These are phyloP conservation scores for Pelargonium cotyledonis DNA, from an alignment of 441 rosid genomes.

Conservation along the genomic window DNA sequence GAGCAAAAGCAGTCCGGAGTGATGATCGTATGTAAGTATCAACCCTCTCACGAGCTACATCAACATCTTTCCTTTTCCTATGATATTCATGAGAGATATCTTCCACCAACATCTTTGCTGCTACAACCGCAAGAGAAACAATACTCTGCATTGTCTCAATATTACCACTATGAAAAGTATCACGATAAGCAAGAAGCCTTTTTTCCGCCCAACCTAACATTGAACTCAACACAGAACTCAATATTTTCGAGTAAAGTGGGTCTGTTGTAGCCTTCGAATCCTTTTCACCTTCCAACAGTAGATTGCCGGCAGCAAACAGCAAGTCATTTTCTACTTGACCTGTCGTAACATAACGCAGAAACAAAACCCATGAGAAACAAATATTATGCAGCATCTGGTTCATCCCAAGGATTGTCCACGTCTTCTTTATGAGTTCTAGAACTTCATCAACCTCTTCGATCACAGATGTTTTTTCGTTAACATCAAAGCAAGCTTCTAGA, in stretches of 20 bases:
- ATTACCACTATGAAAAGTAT: conserved; percentile 43
- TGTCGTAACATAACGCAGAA: conserved; percentile 47
- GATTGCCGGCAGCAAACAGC: conserved; percentile 53
- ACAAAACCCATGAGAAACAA: conserved; percentile 60
- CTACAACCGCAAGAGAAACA: conserved; percentile 44
- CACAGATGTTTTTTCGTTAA: conserved; percentile 44
- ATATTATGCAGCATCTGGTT: conserved; percentile 52
- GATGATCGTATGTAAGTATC: conserved; percentile 59
- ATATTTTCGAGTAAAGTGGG: conserved; percentile 33
- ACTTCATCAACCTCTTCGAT: conserved; percentile 69
- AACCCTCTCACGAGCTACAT: conserved; percentile 40
- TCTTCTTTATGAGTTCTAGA: conserved; percentile 58
- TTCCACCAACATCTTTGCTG: conserved; percentile 44
- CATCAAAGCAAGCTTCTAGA: conserved; percentile 59
- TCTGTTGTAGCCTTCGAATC: conserved; percentile 40
- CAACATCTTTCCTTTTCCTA: conserved; percentile 36
- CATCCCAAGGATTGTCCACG: conserved; percentile 60
- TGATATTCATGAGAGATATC: conserved; percentile 43
- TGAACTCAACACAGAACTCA: conserved; percentile 37
- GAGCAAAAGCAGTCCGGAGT: conserved; percentile 41
- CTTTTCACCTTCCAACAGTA: conserved; percentile 46
- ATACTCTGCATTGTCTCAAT: conserved; percentile 52
- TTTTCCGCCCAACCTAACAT: conserved; percentile 58
- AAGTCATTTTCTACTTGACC: conserved; percentile 58
- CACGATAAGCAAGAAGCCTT: conserved; percentile 53